Conservation (phyloP, 768 basidiomycete genomes). For the Suillus clintonianus region DNA sequence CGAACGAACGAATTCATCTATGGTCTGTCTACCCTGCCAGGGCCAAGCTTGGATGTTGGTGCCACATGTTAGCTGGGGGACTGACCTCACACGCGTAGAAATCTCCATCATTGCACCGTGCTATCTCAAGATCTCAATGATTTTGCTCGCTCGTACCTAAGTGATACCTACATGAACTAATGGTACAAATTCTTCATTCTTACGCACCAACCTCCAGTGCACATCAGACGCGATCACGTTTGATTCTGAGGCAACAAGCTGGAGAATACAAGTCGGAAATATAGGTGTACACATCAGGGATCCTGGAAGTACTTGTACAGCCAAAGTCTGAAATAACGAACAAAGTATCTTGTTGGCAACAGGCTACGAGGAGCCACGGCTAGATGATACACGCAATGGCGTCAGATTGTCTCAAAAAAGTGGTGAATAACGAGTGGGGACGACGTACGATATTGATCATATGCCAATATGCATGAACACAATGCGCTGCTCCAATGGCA, state of each 20-base stretch:
- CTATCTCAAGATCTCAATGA: too few species aligned
- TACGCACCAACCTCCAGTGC: neutral
- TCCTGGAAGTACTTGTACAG: neutral
- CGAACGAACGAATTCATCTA: neutral
- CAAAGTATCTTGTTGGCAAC: neutral
- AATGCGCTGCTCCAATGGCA: constrained; percentile 5
- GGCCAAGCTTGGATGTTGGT: too few species aligned
- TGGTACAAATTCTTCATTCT: neutral
- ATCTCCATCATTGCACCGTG: too few species aligned
- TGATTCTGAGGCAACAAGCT: neutral
- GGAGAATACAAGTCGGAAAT: neutral
- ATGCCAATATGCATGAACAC: constrained; percentile 8
- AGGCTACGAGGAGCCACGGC: neutral
- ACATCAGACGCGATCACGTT: neutral
- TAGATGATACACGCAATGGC: neutral
- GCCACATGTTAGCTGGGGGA: too few species aligned
- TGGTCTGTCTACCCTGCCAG: too few species aligned
- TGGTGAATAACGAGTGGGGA: neutral
- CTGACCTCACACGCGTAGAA: too few species aligned
- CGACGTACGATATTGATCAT: neutral
- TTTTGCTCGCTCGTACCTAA: too few species aligned
- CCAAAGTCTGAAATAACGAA: neutral
- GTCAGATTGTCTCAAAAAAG: neutral
- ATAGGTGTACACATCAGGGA: neutral
- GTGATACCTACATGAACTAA: too few species aligned